These are phyloP conservation scores for Isabelozyma rhagii DNA, from an alignment of 805 yeast genomes.

Conservation along the genomic window DNA sequence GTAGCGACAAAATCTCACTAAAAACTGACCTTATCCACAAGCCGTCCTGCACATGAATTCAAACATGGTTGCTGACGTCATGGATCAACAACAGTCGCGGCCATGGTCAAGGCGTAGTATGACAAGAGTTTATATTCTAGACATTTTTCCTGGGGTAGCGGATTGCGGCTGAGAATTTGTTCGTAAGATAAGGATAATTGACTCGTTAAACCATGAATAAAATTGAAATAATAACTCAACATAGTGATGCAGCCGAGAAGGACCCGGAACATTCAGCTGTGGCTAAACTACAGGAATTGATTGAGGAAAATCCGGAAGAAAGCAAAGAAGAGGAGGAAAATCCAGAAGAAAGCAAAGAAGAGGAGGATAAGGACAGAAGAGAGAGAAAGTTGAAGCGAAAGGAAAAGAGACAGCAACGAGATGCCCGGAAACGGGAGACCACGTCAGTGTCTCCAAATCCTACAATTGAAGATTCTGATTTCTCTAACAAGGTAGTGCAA, in stretches of 20 bases:
- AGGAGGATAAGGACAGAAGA: not conserved
- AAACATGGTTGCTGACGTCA: not conserved
- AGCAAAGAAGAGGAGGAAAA: conserved; percentile 3
- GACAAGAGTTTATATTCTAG: not conserved
- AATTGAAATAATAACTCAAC: conserved; percentile 27
- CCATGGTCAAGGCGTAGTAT: not conserved
- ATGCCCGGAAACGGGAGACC: not conserved
- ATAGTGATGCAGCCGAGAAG: conserved; percentile 4
- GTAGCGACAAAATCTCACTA: no score
- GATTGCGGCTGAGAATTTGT: no score
- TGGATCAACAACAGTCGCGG: not conserved
- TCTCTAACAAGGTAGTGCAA: not conserved
- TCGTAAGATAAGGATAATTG: no score
- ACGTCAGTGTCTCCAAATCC: not conserved
- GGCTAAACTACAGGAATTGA: conserved; percentile 23
- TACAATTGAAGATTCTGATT: not conserved
- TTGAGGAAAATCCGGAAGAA: conserved; percentile 13
- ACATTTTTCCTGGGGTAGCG: not conserved
- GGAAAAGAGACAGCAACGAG: not conserved
- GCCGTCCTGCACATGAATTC: not conserved
- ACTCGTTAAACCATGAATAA: conserved; percentile 9
- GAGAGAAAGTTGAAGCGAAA: not conserved
- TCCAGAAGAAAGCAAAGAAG: conserved; percentile 1
- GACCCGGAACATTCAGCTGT: conserved; percentile 11
- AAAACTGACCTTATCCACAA: not conserved